Evolutionary conservation across 305 asterid species (phyloP), one percentile per base, ranked within the genome.

Genomic region (Rubia occidens): DNA sequence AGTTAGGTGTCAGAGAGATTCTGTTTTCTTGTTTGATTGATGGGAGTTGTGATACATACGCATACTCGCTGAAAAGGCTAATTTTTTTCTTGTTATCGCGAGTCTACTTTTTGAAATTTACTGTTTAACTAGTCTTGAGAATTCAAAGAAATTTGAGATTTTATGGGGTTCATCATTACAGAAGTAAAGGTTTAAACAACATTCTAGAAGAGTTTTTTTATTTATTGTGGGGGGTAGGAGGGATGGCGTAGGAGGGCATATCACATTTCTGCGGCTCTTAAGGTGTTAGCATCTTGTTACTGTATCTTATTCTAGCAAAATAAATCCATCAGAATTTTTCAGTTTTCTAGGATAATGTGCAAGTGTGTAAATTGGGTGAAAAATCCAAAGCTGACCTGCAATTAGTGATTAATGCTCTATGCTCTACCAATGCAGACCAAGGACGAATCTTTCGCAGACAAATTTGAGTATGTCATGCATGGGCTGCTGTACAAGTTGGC

Each of bases 381-480:
- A 53, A 53, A 5, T 5, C 58, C 3, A 7, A 53, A 74, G 59
- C 11, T 64, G 71, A 49, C 26, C 32, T 47, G 20, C n/a, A 37
- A 11, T 17, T 68, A 42, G 39, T 51, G 64, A 5, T 35, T 60
- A 35, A 58, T 32, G 20, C 58, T 60, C 18, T 29, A 29, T 29
- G 32, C 1, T 29, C 32, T 77, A 73, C 51, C 14, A 62, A 72
- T 80, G 77, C 89, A 89, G 93, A 92, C 80, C 14, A 68, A 71
- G 73, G 84, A 80, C 71, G 85, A 71, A 76, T 89, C 96, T 26
- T 95, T 93, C 44, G 85, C 94, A 17, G 97, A 93, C 86, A 94
- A 91, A 76, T 94, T 90, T 67, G 96, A 90, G 83, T 89, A 86
- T 72, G 90, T 94, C 71, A 85, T 94, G 96, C 96, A 89, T 75